Evolutionary conservation across 2,329 filamentous ascomycete species (phyloP).

Genomic region (Akanthomyces lecanii): DNA sequence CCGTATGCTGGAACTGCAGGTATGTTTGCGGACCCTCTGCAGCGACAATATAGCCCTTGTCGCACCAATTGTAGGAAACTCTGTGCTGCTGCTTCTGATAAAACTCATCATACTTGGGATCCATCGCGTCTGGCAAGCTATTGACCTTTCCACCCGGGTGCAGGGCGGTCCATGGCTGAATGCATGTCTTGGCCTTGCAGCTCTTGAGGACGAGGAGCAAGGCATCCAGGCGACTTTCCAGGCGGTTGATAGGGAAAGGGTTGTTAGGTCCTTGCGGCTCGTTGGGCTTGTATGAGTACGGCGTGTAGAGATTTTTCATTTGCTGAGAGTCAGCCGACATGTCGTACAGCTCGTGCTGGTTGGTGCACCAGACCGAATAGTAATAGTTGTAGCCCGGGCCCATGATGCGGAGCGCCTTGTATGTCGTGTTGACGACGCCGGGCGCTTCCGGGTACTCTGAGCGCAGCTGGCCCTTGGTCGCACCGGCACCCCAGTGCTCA

Average conservation of each 20-base stretch:
- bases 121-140: not conserved
- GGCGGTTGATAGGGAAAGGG: not conserved
- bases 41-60: not conserved
- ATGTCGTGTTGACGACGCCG: too few relatives aligned
- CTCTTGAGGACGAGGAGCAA: not conserved
- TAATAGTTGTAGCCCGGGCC: too few relatives aligned
- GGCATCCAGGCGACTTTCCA: not conserved
- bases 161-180: not conserved
- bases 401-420: too few relatives aligned
- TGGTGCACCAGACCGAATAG: too few relatives aligned
- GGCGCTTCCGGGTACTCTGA: too few relatives aligned
- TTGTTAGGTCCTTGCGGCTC: too few relatives aligned
- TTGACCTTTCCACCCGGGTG: not conserved
- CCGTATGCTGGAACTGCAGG: not conserved
- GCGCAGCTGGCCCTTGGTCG: too few relatives aligned
- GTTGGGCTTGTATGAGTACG: too few relatives aligned
- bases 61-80: not conserved
- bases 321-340: too few relatives aligned
- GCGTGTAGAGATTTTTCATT: too few relatives aligned
- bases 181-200: not conserved
- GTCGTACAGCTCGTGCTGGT: too few relatives aligned
- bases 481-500: too few relatives aligned
- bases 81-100: not conserved
- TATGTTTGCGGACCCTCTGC: not conserved
- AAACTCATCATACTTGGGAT: not conserved